These are phyloP conservation scores for Cutaneotrichosporon mucoides DNA, from an alignment of 1,284 basidiomycete species.

Conservation along the genomic window DNA sequence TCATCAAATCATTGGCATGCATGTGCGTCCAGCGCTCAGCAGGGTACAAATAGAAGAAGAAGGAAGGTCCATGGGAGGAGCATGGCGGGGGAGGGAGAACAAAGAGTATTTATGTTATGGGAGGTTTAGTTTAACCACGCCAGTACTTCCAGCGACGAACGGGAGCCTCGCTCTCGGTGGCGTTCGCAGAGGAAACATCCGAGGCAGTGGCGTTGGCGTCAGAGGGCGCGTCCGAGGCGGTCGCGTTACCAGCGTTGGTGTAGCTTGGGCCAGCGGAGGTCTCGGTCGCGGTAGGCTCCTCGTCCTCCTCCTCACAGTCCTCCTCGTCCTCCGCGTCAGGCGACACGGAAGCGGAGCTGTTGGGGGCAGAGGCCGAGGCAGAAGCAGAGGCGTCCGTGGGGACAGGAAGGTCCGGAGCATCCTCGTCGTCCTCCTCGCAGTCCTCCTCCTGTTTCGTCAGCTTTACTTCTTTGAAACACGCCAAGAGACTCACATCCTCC, in stretches of 20 bases:
- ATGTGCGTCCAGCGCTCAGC: conserved; percentile 6
- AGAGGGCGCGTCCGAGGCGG: no score
- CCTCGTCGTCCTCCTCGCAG: conserved; percentile 1
- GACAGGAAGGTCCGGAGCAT: no score
- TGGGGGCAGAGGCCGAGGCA: neutral
- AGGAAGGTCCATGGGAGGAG: neutral
- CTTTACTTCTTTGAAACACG: no score
- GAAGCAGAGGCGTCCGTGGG: no score
- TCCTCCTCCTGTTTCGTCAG: neutral
- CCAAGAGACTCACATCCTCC: neutral
- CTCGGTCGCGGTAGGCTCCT: neutral
- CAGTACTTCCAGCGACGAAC: conserved; percentile 13
- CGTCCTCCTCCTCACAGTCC: conserved; percentile 15
- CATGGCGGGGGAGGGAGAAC: neutral
- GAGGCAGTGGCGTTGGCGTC: conserved; percentile 1
- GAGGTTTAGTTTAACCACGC: conserved; percentile 8
- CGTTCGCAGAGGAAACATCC: neutral
- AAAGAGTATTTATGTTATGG: neutral
- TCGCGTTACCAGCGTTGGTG: neutral
- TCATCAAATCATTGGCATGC: conserved; percentile 3
- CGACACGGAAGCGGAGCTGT: neutral
- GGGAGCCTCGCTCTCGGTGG: neutral
- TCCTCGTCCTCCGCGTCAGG: conserved; percentile 3
- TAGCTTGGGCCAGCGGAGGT: neutral
- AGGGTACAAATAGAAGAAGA: neutral